Evolutionary conservation across 2,329 filamentous ascomycete genomes (phyloP).

Genomic region (Ophiostoma populinum): DNA sequence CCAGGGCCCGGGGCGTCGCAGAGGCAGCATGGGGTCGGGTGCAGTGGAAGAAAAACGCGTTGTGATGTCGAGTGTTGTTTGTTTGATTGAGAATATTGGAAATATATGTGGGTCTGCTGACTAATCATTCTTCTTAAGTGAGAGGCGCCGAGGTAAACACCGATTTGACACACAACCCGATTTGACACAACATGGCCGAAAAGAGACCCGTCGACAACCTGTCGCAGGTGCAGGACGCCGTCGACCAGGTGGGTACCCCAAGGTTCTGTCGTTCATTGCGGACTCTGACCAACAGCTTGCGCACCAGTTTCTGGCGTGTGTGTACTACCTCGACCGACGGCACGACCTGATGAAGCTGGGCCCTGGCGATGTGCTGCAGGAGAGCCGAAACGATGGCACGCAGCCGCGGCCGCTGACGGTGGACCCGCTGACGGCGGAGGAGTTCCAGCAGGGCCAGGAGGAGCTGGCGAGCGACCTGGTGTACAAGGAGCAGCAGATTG

Average conservation of each 20-base stretch:
- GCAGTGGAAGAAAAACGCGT: no score
- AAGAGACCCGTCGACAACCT: constrained; percentile 52
- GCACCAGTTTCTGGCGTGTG: constrained; percentile 49
- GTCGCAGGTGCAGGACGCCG: constrained; percentile 70
- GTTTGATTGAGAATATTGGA: no score
- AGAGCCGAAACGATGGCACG: constrained; percentile 25
- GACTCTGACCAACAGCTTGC: constrained; percentile 44
- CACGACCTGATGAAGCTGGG: constrained; percentile 47
- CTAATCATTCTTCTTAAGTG: no score
- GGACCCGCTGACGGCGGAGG: constrained; percentile 42
- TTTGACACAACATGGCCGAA: no score
- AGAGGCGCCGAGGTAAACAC: no score
- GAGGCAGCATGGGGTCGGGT: constrained; percentile 1
- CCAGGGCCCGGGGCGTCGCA: not conserved
- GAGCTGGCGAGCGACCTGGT: constrained; percentile 65
- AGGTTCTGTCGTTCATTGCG: no score
- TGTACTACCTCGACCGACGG: constrained; percentile 49
- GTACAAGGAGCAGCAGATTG: constrained; percentile 68
- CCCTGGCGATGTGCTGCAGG: constrained; percentile 39
- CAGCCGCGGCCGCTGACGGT: constrained; percentile 20
- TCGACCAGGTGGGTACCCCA: constrained; percentile 65
- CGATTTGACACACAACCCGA: no score
- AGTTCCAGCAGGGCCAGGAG: constrained; percentile 48
- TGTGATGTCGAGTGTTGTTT: no score
- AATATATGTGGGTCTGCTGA: no score